These are phyloP conservation scores for Talaromyces borbonicus DNA, from an alignment of 495 filamentous ascomycete species.

Conservation along the genomic window DNA sequence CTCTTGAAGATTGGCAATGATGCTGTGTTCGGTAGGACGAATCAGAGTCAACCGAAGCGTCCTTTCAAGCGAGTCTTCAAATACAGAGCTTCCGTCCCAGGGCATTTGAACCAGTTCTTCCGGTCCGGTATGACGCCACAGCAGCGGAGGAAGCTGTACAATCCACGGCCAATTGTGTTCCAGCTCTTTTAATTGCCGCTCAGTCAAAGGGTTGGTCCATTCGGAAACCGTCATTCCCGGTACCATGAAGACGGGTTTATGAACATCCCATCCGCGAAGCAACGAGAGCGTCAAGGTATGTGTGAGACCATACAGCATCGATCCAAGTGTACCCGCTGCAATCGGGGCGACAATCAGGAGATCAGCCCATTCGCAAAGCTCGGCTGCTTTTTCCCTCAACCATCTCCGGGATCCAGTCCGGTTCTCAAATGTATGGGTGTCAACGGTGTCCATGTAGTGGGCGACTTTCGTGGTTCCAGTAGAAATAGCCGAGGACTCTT, in stretches of 20 bases:
- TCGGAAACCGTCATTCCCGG: conserved; percentile 73
- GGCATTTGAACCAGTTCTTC: conserved; percentile 39
- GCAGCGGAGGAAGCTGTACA: conserved; percentile 55
- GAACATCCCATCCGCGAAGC: conserved; percentile 71
- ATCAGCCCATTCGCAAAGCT: conserved; percentile 80
- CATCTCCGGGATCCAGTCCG: conserved; percentile 36
- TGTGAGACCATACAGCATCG: conserved; percentile 72
- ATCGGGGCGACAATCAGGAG: conserved; percentile 75
- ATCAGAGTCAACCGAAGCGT: conserved; percentile 21
- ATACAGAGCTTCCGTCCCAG: conserved; percentile 58
- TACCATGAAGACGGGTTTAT: conserved; percentile 71
- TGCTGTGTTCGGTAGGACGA: too few relatives aligned
- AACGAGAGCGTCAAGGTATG: conserved; percentile 65
- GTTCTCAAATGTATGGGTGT: conserved; percentile 37
- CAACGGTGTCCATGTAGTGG: conserved; percentile 39
- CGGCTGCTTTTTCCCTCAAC: conserved; percentile 48
- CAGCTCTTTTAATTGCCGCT: conserved; percentile 72
- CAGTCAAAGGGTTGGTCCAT: conserved; percentile 82
- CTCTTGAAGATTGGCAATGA: too few relatives aligned
- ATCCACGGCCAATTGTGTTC: conserved; percentile 76
- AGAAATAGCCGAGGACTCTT: conserved; percentile 36
- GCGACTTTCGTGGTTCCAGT: conserved; percentile 35
- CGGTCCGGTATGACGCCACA: conserved; percentile 58
- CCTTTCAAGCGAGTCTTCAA: conserved; percentile 57
- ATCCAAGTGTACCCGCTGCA: conserved; percentile 67